phyloP scores from a whole-genome alignment of 192 early-diverging fungal species.

The Lobosporangium transversale region DNA sequence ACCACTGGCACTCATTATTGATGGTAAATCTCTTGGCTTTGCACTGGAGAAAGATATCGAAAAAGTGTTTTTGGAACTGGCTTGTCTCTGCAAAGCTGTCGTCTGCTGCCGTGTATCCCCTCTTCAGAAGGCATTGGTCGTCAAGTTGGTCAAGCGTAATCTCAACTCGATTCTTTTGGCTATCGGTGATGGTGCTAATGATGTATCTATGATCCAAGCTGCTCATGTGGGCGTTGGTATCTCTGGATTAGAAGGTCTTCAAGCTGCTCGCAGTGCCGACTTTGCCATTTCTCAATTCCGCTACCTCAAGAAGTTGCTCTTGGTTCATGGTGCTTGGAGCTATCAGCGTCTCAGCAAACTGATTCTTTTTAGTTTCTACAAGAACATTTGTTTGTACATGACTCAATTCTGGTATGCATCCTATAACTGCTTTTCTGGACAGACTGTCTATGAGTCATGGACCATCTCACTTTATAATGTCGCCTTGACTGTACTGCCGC shows the following conservation, averaged over 20 bases:
- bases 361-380: slow-evolving; percentile 98
- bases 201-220: slow-evolving; percentile 99
- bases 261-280: slow-evolving; percentile 96
- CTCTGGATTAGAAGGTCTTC: slow-evolving; percentile 94
- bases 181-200: slow-evolving; percentile 99
- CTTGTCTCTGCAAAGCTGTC: slow-evolving; percentile 93
- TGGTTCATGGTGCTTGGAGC: slow-evolving; percentile 98
- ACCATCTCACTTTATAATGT: slow-evolving; percentile 95
- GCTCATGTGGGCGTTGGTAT: slow-evolving; percentile 99
- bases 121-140: slow-evolving; percentile 97
- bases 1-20: slow-evolving; percentile 93
- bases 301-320: slow-evolving; percentile 91
- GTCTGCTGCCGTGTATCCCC: slow-evolving; percentile 99
- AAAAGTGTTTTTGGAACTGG: slow-evolving; percentile 85
- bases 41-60: slow-evolving; percentile 91
- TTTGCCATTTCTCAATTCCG: slow-evolving; percentile 99
- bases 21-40: slow-evolving; percentile 92
- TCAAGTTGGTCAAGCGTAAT: slow-evolving; percentile 96
- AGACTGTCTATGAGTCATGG: slow-evolving; percentile 99
- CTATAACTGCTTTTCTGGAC: slow-evolving; percentile 96
- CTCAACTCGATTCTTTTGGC: slow-evolving; percentile 90
- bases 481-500: slow-evolving; percentile 93
- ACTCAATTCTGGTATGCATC: slow-evolving; percentile 98
- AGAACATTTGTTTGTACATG: slow-evolving; percentile 97
- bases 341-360: slow-evolving; percentile 95